Evolutionary conservation across 2,329 filamentous ascomycete genomes (phyloP).

Genomic region (Pseudocercospora crystallina): DNA sequence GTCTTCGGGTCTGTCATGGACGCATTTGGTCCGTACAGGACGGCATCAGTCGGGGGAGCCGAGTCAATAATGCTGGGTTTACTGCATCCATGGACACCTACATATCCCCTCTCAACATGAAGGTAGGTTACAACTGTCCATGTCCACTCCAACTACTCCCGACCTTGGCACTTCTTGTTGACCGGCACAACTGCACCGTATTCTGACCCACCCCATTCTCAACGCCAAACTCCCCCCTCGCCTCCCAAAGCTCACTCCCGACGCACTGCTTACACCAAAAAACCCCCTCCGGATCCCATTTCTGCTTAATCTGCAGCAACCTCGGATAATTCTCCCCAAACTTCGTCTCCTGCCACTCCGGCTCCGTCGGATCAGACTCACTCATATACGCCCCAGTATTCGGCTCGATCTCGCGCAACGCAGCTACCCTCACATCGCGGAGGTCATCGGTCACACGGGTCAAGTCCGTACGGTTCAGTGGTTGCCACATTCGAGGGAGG

Average conservation of each 20-base stretch:
- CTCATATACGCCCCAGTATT: constrained; percentile 48
- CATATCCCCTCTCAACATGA: too few species aligned
- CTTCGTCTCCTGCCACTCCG: constrained; percentile 38
- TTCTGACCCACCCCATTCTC: constrained; percentile 22
- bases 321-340: constrained; percentile 37
- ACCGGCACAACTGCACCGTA: constrained; percentile 11
- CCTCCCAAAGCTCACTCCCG: constrained; percentile 19
- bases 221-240: constrained; percentile 4
- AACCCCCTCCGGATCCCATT: constrained; percentile 36
- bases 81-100: too few species aligned
- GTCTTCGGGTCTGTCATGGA: too few species aligned
- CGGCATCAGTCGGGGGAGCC: too few species aligned
- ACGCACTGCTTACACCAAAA: constrained; percentile 27
- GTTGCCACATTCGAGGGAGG: constrained; percentile 18
- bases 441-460: constrained; percentile 8
- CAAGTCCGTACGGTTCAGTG: constrained; percentile 35
- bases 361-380: constrained; percentile 43
- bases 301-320: constrained; percentile 34
- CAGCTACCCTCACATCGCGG: constrained; percentile 4
- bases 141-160: too few species aligned
- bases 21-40: too few species aligned
- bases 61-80: too few species aligned
- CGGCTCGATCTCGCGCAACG: constrained; percentile 43
- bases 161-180: too few species aligned
- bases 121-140: too few species aligned